phyloP scores from a whole-genome alignment of 768 basidiomycete species.

The Serendipita sp. region DNA sequence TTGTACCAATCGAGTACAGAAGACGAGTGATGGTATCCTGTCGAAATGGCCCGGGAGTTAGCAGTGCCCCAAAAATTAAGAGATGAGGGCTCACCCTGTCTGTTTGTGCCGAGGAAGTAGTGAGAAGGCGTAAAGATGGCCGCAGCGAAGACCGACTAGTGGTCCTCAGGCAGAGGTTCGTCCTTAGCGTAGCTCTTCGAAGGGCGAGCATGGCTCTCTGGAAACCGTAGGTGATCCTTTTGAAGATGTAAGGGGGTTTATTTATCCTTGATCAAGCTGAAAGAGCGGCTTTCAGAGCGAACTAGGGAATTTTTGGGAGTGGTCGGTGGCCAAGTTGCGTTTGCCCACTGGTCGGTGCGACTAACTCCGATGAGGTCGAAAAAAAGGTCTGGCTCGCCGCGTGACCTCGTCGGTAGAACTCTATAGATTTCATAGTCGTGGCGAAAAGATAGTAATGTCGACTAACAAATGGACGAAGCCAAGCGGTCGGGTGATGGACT shows the following conservation, averaged over 20 bases:
- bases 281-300: neutral
- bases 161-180: neutral
- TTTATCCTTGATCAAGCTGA: neutral
- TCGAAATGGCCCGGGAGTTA: neutral
- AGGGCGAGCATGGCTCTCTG: neutral
- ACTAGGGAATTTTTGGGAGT: neutral
- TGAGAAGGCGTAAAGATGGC: neutral
- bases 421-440: no score
- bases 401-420: no score
- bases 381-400: neutral
- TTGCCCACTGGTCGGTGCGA: neutral
- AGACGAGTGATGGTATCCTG: conserved; percentile 96
- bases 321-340: neutral
- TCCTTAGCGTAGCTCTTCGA: neutral
- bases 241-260: neutral
- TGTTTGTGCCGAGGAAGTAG: neutral
- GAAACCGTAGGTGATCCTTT: neutral
- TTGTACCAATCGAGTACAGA: conserved; percentile 90
- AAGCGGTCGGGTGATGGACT: no score
- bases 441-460: no score
- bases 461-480: no score
- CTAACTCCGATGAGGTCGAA: neutral
- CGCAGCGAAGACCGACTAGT: neutral
- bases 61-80: neutral
- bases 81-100: neutral